phyloP scores from a whole-genome alignment of 2,329 filamentous ascomycete genomes.

The Onygenales sp. region DNA sequence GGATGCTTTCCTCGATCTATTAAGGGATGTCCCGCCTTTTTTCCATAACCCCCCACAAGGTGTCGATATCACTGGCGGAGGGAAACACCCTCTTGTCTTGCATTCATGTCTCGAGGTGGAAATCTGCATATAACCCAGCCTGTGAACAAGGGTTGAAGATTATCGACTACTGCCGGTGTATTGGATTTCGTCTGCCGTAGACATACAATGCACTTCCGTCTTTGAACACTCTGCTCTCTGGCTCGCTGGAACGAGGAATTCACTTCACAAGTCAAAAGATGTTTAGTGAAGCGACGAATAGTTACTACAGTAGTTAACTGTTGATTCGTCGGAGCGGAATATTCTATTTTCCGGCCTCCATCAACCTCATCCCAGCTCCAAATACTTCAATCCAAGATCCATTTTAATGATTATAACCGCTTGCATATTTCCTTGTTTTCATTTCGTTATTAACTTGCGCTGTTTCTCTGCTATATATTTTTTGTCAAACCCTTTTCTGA shows the following conservation, averaged over 20 bases:
- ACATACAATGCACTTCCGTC: not conserved
- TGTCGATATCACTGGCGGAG: constrained; percentile 1
- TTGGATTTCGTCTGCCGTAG: not conserved
- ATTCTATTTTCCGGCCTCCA: too few relatives aligned
- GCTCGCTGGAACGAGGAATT: too few relatives aligned
- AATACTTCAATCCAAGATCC: too few relatives aligned
- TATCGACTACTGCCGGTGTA: constrained; percentile 1
- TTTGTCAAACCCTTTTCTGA: too few relatives aligned
- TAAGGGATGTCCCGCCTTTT: constrained; percentile 9
- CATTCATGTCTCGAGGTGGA: not conserved
- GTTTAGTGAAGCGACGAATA: not conserved
- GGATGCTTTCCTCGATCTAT: constrained; percentile 7
- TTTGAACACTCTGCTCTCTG: too few relatives aligned
- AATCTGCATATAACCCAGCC: not conserved
- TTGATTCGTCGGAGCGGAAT: too few relatives aligned
- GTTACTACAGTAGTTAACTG: too few relatives aligned
- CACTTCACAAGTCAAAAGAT: not conserved
- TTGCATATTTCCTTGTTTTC: too few relatives aligned
- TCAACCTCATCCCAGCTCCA: too few relatives aligned
- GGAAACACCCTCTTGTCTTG: not conserved
- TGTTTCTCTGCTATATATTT: too few relatives aligned
- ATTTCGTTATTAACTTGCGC: too few relatives aligned
- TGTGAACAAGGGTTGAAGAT: not conserved
- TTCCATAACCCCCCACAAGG: not conserved
- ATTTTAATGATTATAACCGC: too few relatives aligned